Evolutionary conservation across 2,329 filamentous ascomycete species (phyloP), one percentile per base, ranked within the genome.

Genomic region (Epichloe gansuensis): DNA sequence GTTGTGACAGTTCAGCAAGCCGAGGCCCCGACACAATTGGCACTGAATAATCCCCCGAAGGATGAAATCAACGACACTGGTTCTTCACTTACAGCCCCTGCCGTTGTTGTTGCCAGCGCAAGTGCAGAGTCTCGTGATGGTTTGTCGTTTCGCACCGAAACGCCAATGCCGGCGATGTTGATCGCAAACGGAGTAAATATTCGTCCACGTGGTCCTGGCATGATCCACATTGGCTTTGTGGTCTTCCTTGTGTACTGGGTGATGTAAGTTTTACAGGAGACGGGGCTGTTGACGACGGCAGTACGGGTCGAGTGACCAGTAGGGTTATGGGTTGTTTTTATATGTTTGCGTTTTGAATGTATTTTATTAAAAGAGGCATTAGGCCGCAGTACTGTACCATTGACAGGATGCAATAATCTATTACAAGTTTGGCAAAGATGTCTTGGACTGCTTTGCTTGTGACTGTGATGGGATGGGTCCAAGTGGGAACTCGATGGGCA

Each of bases 321-420:
- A 53, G 44, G 44, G 13, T 51, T 48, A 53, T 47, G 38, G 23
- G 13, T 51, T 41, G 49, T 52, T 27, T 46, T 47, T 51, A 49
- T 54, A 54, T 54, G 51, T 44, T 52, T 54, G 47, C 39, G 50
- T 52, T 54, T 50, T 54, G 47, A 41, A 38, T 54, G 53, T 54
- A 54, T 47, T 48, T 50, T 50, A 47, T 52, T 52, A 52, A 9
- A 47, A 38, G 46, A 45, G 53, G 50, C 53, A 25, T 23, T 39
- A 25, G 8, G 53, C 53, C 50, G 39, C 21, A 36, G 31, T 48
- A 49, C 31, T 25, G 38, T 50, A 52, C 41, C 46, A 51, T 45
- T 44, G 44, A 25, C 39, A 48, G 39, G 41, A 45, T 50, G 38
- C 17, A 47, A 51, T 51, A 51, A 54, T 51, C 52, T 54, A 45